Base-by-base conservation (phyloP, 352 stramenopile species). In the Globisporangium radiosum region DNA sequence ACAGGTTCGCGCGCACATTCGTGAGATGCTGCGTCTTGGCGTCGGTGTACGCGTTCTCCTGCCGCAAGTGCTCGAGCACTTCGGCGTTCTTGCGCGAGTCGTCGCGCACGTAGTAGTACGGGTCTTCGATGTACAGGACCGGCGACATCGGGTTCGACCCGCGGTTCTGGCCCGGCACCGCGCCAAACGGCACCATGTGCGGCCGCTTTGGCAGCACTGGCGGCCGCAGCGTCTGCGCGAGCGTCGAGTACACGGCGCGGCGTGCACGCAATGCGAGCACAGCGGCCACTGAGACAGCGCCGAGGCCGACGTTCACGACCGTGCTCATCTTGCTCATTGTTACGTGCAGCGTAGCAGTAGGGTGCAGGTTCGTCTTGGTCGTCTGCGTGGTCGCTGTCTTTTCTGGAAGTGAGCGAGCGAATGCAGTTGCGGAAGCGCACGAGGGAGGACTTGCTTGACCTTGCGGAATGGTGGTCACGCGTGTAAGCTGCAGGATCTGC, bases 21-120 rank as follows among this genome's bases (percentile, higher is more conserved):
- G 70, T 69, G 25, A 98, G 76, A 68, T 98, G 92, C 25, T 73
- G 63, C 7, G 88, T 97, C 64, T 96, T 82, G 58, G 66, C 59
- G 53, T 96, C 76, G 43, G 85, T 94, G 76, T 98, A 98, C 36
- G 72, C 78, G 69, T 99, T 99, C 66, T 99, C 95, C 51, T 89
- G 74, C 36, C 81, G 70, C 54, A 99, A 65, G 71, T 98, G 90
- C 54, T 91, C 74, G 19, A 98, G 65, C 49, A 99, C 81, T 58
- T 97, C 88, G 54, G 87, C 64, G 62, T 96, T 94, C 56, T 92
- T 93, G 67, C 95, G 84, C 38, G 81, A 75, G 63, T 98, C 94
- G 67, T 98, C 95, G 39, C 94, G 88, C 52, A 98, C 81, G 90
- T 97, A 98, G 57, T 94, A 97, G 72, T 98, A 98, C 52, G 91